Evolutionary conservation across 768 basidiomycete species (phyloP), one percentile per base, ranked within the genome.

Genomic region (Auricularia sp.): DNA sequence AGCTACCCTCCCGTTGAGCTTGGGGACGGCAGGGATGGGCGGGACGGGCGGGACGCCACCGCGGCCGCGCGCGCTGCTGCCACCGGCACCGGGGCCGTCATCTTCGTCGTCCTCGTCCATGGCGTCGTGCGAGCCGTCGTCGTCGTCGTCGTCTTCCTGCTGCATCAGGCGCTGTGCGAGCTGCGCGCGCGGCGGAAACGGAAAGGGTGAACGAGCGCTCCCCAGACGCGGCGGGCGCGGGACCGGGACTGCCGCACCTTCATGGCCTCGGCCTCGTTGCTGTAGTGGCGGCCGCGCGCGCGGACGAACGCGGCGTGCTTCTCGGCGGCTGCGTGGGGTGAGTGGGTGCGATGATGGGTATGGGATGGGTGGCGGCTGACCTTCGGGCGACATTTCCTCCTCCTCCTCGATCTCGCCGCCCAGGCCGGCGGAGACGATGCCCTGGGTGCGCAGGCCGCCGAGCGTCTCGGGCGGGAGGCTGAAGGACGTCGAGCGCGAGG

Each of bases 191-290:
- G 56, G 29, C 56, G 6, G 67, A 21, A 54, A 60, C 56, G 6
- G 67, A 21, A 54, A 60, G 44, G 61, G 51, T 68, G 65, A 62
- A 42, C 51, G 51, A 39, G 36, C 23, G 67, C n/a, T n/a, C 29
- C 44, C 35, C 39, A n/a, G 36, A 21, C 43, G 35, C 64, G 33
- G 61, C 59, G 62, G 64, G 42, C 36, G 47, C 44, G 44, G 59
- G 34, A 54, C 47, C 36, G 60, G 21, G 39, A 42, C 39, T 42
- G 39, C 39, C 74, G 58, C 74, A 88, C 91, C 85, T 93, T 93
- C 92, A 94, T 93, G 18, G 91, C 92, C 72, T 93, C 89, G 1
- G 90, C 92, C 72, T 94, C 92, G 61, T 93, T 93, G 4, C 91
- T 92, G 69, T 93, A 93, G 71, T 93, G 92, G 64, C 89, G 80